These are phyloP conservation scores for Fraxinus platypoda DNA, from an alignment of 305 asterid species.

Conservation along the genomic window DNA sequence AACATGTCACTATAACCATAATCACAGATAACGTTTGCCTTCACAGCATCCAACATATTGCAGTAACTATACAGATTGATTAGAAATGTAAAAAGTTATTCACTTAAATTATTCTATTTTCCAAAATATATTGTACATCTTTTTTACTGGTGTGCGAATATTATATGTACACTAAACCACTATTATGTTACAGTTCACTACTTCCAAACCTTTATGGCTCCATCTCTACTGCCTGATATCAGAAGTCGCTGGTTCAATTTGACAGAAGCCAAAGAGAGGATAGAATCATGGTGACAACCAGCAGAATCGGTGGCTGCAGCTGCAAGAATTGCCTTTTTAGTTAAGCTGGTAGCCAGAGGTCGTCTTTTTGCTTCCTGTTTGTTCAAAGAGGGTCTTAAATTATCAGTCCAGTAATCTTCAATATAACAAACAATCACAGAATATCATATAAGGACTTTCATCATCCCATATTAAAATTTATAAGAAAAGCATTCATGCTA, in stretches of 20 bases:
- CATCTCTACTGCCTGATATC: conserved; percentile 92
- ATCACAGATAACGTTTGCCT: neutral
- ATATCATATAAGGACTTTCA: neutral
- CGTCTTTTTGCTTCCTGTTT: conserved; percentile 84
- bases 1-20: neutral
- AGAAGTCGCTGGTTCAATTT: conserved; percentile 93
- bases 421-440: neutral
- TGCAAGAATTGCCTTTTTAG: conserved; percentile 68
- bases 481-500: neutral
- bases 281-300: conserved; percentile 90
- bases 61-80: neutral
- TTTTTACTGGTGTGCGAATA: conserved; percentile 14
- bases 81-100: neutral
- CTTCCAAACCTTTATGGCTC: conserved; percentile 98
- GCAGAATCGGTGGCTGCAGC: conserved; percentile 93
- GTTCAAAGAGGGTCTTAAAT: neutral
- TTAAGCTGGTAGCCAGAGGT: conserved; percentile 60
- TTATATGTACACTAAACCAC: conserved; percentile 43
- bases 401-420: neutral
- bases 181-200: conserved; percentile 33
- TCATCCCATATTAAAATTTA: conserved; percentile 10
- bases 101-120: neutral
- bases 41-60: neutral
- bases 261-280: conserved; percentile 85
- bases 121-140: conserved; percentile 36